These are phyloP conservation scores for Fimicolochytrium jonesii DNA, from an alignment of 192 early-diverging fungal genomes.

Conservation along the genomic window DNA sequence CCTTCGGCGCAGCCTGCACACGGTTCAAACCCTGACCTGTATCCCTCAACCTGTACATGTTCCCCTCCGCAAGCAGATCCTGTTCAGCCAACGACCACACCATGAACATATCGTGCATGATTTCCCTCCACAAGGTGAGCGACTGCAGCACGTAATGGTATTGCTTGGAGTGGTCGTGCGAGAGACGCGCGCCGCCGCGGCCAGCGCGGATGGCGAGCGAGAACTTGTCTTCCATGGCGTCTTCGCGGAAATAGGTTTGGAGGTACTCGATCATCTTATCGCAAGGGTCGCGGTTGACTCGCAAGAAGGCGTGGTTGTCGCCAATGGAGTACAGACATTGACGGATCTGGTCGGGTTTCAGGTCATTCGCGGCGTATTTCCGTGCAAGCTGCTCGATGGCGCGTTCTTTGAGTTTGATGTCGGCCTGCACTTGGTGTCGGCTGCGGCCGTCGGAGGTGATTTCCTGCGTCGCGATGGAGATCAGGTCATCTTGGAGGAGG, in stretches of 20 bases:
- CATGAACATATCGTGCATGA: slow-evolving; percentile 94
- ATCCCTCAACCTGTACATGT: slow-evolving; percentile 84
- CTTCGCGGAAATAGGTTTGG: slow-evolving; percentile 64
- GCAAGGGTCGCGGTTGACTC: slow-evolving; percentile 79
- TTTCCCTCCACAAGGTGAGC: slow-evolving; percentile 91
- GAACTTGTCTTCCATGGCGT: slow-evolving; percentile 52
- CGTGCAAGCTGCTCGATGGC: slow-evolving; percentile 82
- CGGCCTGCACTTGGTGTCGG: slow-evolving; percentile 56
- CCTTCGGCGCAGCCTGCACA: slow-evolving; percentile 82
- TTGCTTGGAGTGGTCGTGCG: slow-evolving; percentile 90
- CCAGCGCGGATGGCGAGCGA: slow-evolving; percentile 85
- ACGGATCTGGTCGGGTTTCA: slow-evolving; percentile 48
- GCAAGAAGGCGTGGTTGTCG: slow-evolving; percentile 93
- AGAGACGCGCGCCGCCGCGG: slow-evolving; percentile 76
- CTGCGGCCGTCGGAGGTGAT: slow-evolving; percentile 40
- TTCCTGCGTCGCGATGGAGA: slow-evolving; percentile 63
- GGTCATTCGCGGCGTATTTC: slow-evolving; percentile 62
- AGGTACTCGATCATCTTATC: slow-evolving; percentile 84
- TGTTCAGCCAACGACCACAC: slow-evolving; percentile 88
- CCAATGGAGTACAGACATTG: slow-evolving; percentile 95
- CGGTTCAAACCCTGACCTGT: slow-evolving; percentile 98
- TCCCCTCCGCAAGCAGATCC: slow-evolving; percentile 73
- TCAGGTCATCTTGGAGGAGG: slow-evolving; percentile 76
- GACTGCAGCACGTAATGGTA: slow-evolving; percentile 93
- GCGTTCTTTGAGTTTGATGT: slow-evolving; percentile 87